Evolutionary conservation across 345 rosid genomes (phyloP), one percentile per base, ranked within the genome.

Genomic region (Cardamine occulta): DNA sequence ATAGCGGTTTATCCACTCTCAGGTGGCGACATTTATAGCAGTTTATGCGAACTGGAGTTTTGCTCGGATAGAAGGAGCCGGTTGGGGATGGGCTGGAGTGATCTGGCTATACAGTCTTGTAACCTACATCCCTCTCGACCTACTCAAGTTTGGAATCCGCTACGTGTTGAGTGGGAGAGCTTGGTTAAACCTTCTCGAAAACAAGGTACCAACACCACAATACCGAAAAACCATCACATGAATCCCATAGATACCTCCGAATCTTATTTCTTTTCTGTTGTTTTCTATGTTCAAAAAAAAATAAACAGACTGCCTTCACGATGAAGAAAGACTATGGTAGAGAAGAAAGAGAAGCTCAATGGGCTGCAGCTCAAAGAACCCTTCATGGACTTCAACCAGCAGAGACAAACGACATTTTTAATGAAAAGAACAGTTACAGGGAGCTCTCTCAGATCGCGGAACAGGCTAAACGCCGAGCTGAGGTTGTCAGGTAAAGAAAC

Each of bases 51-150:
- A 89, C 24, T 93, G 96, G 97, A 81, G 78, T 28, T 90, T 93
- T 60, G 97, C 98, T 0, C 64, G 57, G 21, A 83, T 90, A 37
- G 10, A 86, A 81, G 97, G 98, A 1, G 52, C 77, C 1, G 93
- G 98, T n/a, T 93, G 97, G 98, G 97, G 93, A 49, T 93, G 97
- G 98, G 95, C 97, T 7, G 98, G 98, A 37, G 95, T 90, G n/a
- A 87, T 90, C 73, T 93, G 96, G 98, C 81, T 93, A 6, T 93
- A 87, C 73, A 90, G 91, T 53, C 9, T 93, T 62, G 83, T 87
- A n/a, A 86, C 93, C 0, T 93, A 87, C 40, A 4, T 88, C 62
- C 98, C 96, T 3, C 94, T 93, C 2, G 96, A 93, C 73, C n/a
- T 88, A 3, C 84, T 93, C 63, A 93, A 93, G 66, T 88, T 90